A percentile compares a stretch with the other conserved stretches of the same genome.
phyloP scores from a whole-genome alignment of 108 stramenopile genomes.

The Mediolabrus comicus region DNA sequence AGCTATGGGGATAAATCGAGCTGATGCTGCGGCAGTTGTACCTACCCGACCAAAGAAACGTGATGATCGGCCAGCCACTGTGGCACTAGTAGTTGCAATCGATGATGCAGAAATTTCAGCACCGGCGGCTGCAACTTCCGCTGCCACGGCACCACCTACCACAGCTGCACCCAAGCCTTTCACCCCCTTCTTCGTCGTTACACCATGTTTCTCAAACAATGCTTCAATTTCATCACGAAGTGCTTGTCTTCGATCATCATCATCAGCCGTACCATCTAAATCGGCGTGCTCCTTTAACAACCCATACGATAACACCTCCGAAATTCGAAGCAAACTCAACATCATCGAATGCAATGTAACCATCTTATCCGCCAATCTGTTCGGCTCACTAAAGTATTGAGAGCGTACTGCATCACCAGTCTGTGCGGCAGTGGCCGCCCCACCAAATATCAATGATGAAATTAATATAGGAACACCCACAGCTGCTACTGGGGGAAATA shows the following conservation, averaged over 20 bases:
- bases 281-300: slow-evolving; percentile 28
- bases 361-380: slow-evolving; percentile 63
- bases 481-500: slow-evolving; percentile 58
- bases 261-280: background rate
- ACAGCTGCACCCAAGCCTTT: background rate
- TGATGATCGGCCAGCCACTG: slow-evolving; percentile 20
- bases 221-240: slow-evolving; percentile 16
- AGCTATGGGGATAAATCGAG: slow-evolving; percentile 31
- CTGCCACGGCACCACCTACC: background rate
- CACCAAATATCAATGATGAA: slow-evolving; percentile 71
- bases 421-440: slow-evolving; percentile 57
- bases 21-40: slow-evolving; percentile 19
- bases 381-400: slow-evolving; percentile 66
- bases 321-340: slow-evolving; percentile 54
- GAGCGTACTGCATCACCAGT: slow-evolving; percentile 57
- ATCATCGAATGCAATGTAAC: slow-evolving; percentile 66
- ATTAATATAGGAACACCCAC: slow-evolving; percentile 66
- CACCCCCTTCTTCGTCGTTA: background rate
- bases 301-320: slow-evolving; percentile 57
- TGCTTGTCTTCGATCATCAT: slow-evolving; percentile 7
- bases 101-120: background rate
- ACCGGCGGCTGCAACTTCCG: background rate
- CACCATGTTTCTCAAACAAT: slow-evolving; percentile 22
- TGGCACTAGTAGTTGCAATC: slow-evolving; percentile 1
- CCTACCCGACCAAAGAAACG: slow-evolving; percentile 36